Evolutionary conservation across 345 rosid species (phyloP), one percentile per base, ranked within the genome.

Genomic region (Combretum micranthum): DNA sequence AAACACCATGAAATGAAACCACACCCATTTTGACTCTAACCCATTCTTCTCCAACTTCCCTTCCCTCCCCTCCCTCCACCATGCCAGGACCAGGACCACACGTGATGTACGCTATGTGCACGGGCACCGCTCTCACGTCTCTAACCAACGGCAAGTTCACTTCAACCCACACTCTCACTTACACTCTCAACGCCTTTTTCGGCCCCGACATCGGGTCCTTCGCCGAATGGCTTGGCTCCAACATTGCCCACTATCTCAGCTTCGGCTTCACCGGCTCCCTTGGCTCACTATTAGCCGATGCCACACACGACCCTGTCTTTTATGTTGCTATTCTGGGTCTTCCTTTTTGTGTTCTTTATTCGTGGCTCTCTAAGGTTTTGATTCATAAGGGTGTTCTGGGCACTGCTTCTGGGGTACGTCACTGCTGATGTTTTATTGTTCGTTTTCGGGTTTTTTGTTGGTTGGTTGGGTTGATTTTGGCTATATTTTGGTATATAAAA

Each of bases 51-150:
- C 12, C 17, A 25, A 1, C 26, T 54, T 54, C 57, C 57, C n/a
- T 17, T n/a, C n/a, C n/a, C n/a, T n/a, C n/a, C n/a, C n/a, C 42
- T 17, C 23, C 57, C 57, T 26, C 32, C 44, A 18, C 37, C 15
- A 58, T 84, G 91, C 87, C 91, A 14, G 87, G 87, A 2, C 91
- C 91, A 4, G 91, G 91, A 22, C 80, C 91, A 16, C 91, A 84
- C 72, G 43, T 84, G 61, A 79, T 84, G 77, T 79, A 81, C 71
- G 77, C 83, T 21, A 85, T 82, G 87, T 75, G 73, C n/a, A 68
- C 82, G 5, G 85, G 85, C 32, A 43, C 82, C 45, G 87, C 76
- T 15, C 54, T 85, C 19, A 76, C 79, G 56, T 26, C 63, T 55
- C 61, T 82, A 44, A 67, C 83, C 56, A 55, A 66, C 37, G 87